Percentiles rank a stretch among this genome's conserved stretches.
phyloP scores from a whole-genome alignment of 352 stramenopile genomes.

The Phytophthora sansomeana region DNA sequence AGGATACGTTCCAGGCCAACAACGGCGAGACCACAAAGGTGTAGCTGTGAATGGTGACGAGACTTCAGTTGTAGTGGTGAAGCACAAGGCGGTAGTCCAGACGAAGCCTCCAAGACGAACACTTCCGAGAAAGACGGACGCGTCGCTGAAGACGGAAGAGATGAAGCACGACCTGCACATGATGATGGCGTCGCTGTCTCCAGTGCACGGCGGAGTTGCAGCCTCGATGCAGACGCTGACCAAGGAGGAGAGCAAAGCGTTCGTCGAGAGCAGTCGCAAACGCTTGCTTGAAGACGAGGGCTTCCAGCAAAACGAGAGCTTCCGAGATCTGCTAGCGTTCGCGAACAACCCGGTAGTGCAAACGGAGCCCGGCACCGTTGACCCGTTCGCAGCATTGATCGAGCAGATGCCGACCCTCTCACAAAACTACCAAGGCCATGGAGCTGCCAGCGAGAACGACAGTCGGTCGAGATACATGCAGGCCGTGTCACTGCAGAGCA shows the following conservation, averaged over 20 bases:
- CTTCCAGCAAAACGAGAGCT: slow-evolving; percentile 39
- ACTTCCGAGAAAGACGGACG: not conserved
- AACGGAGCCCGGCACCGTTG: slow-evolving; percentile 5
- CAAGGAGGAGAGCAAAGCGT: slow-evolving; percentile 23
- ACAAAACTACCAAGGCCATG: slow-evolving; percentile 6
- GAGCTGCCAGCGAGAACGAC: not conserved
- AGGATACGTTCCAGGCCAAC: slow-evolving; percentile 59
- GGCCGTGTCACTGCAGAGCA: slow-evolving; percentile 32
- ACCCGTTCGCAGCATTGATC: slow-evolving; percentile 37
- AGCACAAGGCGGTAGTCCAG: not conserved
- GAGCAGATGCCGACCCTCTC: slow-evolving; percentile 37
- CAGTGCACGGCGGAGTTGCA: slow-evolving; percentile 11
- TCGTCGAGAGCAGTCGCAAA: slow-evolving; percentile 33
- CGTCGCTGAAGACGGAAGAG: not conserved
- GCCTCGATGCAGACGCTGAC: slow-evolving; percentile 5
- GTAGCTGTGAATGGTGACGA: slow-evolving; percentile 5
- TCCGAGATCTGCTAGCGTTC: slow-evolving; percentile 39
- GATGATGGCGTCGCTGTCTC: slow-evolving; percentile 34
- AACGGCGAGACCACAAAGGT: slow-evolving; percentile 45
- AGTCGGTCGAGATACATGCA: slow-evolving; percentile 35
- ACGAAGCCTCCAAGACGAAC: slow-evolving; percentile 7
- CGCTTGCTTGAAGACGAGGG: slow-evolving; percentile 42
- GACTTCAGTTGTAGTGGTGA: not conserved
- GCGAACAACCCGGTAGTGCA: slow-evolving; percentile 24
- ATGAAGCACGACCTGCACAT: slow-evolving; percentile 36